These are phyloP conservation scores for Gaeumannomyces sp. DNA, from an alignment of 2,329 filamentous ascomycete species.

Conservation along the genomic window DNA sequence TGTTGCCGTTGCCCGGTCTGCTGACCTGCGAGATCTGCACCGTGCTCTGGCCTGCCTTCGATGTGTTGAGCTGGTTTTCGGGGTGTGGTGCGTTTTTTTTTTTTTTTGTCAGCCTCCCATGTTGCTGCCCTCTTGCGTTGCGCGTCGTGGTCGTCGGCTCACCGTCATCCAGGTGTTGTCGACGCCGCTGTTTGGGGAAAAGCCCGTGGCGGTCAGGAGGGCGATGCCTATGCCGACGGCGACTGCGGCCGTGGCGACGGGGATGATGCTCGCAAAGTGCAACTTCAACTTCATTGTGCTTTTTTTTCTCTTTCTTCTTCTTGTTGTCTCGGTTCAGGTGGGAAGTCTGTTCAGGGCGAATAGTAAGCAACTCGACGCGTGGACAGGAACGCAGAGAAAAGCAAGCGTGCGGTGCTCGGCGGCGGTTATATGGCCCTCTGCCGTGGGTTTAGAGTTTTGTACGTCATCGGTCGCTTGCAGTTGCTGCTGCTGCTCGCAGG, in stretches of 20 bases:
- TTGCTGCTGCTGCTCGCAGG: too few species aligned
- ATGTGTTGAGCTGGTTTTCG: constrained; percentile 5
- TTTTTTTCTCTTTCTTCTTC: too few species aligned
- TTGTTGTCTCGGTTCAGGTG: too few species aligned
- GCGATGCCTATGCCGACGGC: constrained; percentile 9
- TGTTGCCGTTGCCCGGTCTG: not conserved
- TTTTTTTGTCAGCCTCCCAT: not conserved
- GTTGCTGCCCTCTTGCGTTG: too few species aligned
- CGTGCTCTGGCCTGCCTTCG: constrained; percentile 3
- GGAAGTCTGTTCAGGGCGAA: not conserved
- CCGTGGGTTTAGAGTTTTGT: not conserved
- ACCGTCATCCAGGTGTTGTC: constrained; percentile 5
- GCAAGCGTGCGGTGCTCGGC: not conserved
- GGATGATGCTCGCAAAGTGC: constrained; percentile 2
- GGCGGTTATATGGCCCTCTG: not conserved
- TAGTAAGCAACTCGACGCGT: too few species aligned
- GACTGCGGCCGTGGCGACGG: constrained; percentile 6
- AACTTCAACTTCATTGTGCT: not conserved
- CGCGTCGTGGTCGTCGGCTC: too few species aligned
- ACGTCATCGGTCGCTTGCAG: not conserved
- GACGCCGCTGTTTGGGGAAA: too few species aligned
- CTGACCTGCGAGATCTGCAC: constrained; percentile 5
- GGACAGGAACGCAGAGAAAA: not conserved
- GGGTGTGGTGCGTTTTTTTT: not conserved
- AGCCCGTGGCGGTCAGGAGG: not conserved